phyloP scores from a whole-genome alignment of 202 grass and related monocot species.

The Carex arenaria region DNA sequence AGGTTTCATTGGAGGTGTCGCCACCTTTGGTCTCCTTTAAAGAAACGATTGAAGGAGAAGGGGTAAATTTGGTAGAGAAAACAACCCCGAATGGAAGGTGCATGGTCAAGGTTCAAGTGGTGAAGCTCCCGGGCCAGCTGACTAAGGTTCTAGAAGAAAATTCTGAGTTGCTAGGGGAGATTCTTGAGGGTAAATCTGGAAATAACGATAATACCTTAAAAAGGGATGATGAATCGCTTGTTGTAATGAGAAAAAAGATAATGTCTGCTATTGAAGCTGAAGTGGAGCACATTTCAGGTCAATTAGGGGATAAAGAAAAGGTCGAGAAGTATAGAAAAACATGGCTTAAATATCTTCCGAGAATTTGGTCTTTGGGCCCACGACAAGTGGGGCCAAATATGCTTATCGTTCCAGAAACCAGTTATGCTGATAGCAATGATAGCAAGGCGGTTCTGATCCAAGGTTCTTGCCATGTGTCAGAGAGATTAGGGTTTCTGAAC shows the following conservation, averaged over 20 bases:
- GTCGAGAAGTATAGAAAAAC: slow-evolving; percentile 48
- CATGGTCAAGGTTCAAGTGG: slow-evolving; percentile 58
- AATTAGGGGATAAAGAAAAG: slow-evolving; percentile 61
- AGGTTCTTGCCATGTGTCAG: slow-evolving; percentile 68
- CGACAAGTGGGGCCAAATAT: slow-evolving; percentile 85
- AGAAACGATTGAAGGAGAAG: slow-evolving; percentile 80
- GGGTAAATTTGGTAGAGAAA: slow-evolving; percentile 56
- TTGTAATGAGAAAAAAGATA: slow-evolving; percentile 53
- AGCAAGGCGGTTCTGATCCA: slow-evolving; percentile 46
- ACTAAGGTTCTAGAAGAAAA: slow-evolving; percentile 84
- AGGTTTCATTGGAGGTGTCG: slow-evolving; percentile 69
- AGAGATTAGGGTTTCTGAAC: slow-evolving; percentile 58
- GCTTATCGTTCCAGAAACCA: slow-evolving; percentile 54
- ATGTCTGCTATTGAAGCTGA: slow-evolving; percentile 74
- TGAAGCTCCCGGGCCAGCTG: slow-evolving; percentile 63
- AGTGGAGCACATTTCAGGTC: slow-evolving; percentile 43
- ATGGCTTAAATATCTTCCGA: slow-evolving; percentile 57
- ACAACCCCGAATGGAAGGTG: slow-evolving; percentile 80
- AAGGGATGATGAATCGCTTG: slow-evolving; percentile 57
- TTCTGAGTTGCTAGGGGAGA: slow-evolving; percentile 62
- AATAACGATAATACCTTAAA: slow-evolving; percentile 41
- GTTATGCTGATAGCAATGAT: slow-evolving; percentile 37
- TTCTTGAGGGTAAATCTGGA: slow-evolving; percentile 64
- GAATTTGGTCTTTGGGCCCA: slow-evolving; percentile 82
- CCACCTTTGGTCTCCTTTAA: slow-evolving; percentile 85